These are phyloP conservation scores for Moesziomyces aphidis DNA, from an alignment of 1,284 basidiomycete species.

Conservation along the genomic window DNA sequence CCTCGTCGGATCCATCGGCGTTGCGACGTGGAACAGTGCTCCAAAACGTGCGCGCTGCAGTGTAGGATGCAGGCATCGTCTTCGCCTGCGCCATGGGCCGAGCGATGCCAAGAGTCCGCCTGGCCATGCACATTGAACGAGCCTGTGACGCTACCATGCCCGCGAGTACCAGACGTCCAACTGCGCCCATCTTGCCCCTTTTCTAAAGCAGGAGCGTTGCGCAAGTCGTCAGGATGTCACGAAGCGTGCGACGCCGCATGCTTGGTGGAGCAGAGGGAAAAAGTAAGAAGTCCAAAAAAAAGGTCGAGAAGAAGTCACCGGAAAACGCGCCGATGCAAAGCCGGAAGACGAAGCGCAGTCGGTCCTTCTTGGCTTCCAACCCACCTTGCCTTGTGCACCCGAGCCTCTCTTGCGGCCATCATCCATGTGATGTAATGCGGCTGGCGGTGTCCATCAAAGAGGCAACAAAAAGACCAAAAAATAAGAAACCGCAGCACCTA, in stretches of 20 bases:
- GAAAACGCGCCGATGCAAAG: not conserved
- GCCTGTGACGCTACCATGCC: not conserved
- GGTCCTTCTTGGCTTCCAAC: no score
- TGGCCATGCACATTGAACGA: not conserved
- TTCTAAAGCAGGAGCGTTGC: no score
- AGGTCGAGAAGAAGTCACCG: not conserved
- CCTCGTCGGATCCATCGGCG: constrained; percentile 11
- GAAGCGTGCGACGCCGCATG: not conserved
- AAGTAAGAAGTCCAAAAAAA: not conserved
- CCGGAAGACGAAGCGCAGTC: not conserved
- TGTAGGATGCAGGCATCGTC: not conserved
- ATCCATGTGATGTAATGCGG: no score
- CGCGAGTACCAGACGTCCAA: not conserved
- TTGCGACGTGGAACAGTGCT: not conserved
- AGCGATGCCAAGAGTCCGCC: not conserved
- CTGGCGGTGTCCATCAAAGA: no score
- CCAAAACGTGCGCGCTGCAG: not conserved
- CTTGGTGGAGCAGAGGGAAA: not conserved
- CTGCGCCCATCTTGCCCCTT: not conserved
- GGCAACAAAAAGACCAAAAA: no score
- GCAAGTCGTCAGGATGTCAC: not conserved
- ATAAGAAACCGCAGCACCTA: constrained; percentile 77
- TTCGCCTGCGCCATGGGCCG: not conserved
- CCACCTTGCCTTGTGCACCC: no score
- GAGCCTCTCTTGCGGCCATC: no score